Conservation (phyloP, 2,329 filamentous ascomycete species). For the Aspergillus fumigatus region DNA sequence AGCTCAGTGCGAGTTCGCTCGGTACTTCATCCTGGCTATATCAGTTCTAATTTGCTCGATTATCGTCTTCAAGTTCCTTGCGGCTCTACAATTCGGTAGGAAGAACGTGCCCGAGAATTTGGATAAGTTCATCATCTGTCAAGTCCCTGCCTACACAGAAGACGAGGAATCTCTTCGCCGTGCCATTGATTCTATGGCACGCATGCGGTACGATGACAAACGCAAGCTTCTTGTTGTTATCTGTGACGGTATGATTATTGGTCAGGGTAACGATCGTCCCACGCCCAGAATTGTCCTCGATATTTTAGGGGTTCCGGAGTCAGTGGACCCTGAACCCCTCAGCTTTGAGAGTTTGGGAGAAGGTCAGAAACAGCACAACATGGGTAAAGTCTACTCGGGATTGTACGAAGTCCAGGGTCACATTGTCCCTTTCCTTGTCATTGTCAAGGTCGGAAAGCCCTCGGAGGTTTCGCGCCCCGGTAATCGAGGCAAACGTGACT, state of each 20-base stretch:
- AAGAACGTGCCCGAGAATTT: conserved; percentile 93
- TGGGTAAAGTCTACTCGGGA: conserved; percentile 98
- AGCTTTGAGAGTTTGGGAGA: conserved; percentile 97
- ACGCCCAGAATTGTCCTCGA: conserved; percentile 95
- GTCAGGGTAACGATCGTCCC: conserved; percentile 92
- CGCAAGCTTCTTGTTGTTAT: conserved; percentile 89
- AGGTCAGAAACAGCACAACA: conserved; percentile 96
- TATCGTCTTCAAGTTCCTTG: conserved; percentile 94
- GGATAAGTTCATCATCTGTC: conserved; percentile 97
- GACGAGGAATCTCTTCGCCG: conserved; percentile 95
- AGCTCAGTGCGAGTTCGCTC: conserved; percentile 75
- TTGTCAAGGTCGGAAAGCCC: conserved; percentile 90
- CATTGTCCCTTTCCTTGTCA: conserved; percentile 93
- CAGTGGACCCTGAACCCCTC: conserved; percentile 87
- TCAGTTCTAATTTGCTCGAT: conserved; percentile 74
- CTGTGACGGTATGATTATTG: conserved; percentile 99
- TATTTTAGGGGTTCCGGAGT: conserved; percentile 90
- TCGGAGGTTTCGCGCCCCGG: conserved; percentile 73
- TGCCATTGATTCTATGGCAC: conserved; percentile 91
- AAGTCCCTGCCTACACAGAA: conserved; percentile 96
- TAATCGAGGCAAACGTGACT: conserved; percentile 98
- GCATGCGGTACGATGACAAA: conserved; percentile 98
- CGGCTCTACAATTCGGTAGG: conserved; percentile 85
- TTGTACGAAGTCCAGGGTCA: conserved; percentile 97
- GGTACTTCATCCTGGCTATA: conserved; percentile 83